A percentile compares a stretch with the other conserved stretches of the same genome.
phyloP scores from a whole-genome alignment of 148 eudicot species.

The Rhododendron griersonianum region DNA sequence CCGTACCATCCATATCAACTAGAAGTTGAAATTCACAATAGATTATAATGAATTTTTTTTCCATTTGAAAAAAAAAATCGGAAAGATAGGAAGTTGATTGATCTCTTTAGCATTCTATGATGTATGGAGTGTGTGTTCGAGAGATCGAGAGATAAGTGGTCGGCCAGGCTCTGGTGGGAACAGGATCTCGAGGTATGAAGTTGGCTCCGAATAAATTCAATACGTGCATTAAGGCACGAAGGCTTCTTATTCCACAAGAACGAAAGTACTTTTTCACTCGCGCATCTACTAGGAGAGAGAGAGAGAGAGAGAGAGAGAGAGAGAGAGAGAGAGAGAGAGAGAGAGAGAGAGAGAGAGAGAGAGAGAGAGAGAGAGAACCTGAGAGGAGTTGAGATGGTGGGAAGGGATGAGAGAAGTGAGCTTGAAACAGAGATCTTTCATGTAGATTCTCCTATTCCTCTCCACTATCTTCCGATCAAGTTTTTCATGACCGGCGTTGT shows the following conservation, averaged over 20 bases:
- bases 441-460: slow-evolving; percentile 31
- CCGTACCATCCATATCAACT: not conserved
- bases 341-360: no score
- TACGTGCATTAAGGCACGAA: no score
- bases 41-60: no score
- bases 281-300: accelerated
- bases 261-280: no score
- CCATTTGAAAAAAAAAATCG: no score
- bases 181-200: no score
- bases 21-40: not conserved
- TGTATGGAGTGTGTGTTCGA: not conserved
- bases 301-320: not conserved
- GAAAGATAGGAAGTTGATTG: not conserved
- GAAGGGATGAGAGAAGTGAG: slow-evolving; percentile 39
- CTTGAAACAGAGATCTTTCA: slow-evolving; percentile 27
- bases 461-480: slow-evolving; percentile 29
- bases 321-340: no score
- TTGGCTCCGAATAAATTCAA: no score
- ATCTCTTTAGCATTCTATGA: not conserved
- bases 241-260: no score
- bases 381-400: slow-evolving; percentile 19
- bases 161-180: no score
- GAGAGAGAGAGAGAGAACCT: slow-evolving; percentile 7
- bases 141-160: no score
- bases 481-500: not conserved